These are phyloP conservation scores for Myxozyma vanderwaltii DNA, from an alignment of 805 yeast genomes.

Conservation along the genomic window DNA sequence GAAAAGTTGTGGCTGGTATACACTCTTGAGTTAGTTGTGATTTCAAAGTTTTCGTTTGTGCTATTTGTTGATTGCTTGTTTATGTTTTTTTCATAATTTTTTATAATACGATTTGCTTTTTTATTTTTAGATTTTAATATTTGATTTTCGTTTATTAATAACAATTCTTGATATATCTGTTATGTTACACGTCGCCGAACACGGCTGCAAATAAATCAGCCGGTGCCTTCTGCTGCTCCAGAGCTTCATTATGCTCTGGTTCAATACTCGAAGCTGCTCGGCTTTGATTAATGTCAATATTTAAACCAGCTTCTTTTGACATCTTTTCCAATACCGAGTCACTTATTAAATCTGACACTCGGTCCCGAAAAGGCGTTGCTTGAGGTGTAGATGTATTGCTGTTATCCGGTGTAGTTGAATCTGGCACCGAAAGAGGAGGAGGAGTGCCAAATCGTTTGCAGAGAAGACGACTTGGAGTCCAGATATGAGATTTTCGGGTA, in stretches of 20 bases:
- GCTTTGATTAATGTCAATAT: background rate
- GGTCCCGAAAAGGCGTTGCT: background rate
- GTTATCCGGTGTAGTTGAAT: background rate
- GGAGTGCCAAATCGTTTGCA: conserved; percentile 38
- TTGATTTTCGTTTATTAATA: background rate
- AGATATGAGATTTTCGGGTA: conserved; percentile 30
- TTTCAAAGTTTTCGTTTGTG: no score
- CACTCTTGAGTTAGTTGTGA: no score
- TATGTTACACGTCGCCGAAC: conserved; percentile 34
- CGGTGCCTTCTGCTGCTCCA: conserved; percentile 34
- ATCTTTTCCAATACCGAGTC: conserved; percentile 8
- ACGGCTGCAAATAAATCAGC: conserved; percentile 34
- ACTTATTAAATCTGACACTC: conserved; percentile 3
- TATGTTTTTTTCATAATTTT: no score
- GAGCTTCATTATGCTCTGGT: conserved; percentile 31
- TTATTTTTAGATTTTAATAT: no score
- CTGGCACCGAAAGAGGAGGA: conserved; percentile 8
- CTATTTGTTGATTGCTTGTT: background rate
- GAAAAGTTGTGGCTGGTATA: no score
- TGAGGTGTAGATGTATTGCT: background rate
- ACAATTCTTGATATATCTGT: no score
- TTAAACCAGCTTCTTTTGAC: conserved; percentile 15
- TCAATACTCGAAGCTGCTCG: conserved; percentile 5
- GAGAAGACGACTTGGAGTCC: conserved; percentile 36
- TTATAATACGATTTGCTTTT: no score